A percentile compares a stretch with the other conserved stretches of the same genome.
phyloP scores from a whole-genome alignment of 2,329 filamentous ascomycete species.

The Hypoxylon sp. region DNA sequence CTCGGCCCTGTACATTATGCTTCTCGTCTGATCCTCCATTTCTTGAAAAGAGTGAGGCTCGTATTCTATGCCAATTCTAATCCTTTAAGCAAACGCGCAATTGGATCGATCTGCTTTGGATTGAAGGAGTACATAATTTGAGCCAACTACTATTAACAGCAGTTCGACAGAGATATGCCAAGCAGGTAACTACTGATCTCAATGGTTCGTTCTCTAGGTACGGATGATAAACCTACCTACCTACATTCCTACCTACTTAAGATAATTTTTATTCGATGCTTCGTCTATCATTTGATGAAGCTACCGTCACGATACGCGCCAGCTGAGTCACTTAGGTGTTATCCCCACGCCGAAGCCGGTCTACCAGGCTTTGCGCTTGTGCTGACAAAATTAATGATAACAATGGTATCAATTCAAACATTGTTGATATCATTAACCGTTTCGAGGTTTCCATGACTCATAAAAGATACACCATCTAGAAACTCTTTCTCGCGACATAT shows the following conservation, averaged over 20 bases:
- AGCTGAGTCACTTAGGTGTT: not conserved
- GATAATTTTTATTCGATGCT: not conserved
- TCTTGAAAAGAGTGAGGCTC: conserved; percentile 10
- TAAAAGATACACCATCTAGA: conserved; percentile 1
- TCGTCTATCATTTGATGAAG: not conserved
- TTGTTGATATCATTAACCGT: not conserved
- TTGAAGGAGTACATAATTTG: conserved; percentile 17
- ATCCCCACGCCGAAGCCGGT: conserved; percentile 1
- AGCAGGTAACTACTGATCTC: not conserved
- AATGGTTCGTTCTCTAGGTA: not conserved
- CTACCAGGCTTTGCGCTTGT: not conserved
- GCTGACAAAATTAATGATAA: not conserved
- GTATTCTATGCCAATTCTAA: conserved; percentile 29
- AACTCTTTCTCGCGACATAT: not conserved
- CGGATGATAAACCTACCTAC: too few relatives aligned
- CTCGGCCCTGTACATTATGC: conserved; percentile 11
- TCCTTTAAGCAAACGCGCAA: conserved; percentile 19
- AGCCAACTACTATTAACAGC: conserved; percentile 24
- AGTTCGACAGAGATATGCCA: conserved; percentile 4
- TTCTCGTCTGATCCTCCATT: conserved; percentile 36
- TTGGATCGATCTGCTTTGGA: not conserved
- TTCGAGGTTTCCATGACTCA: conserved; percentile 16
- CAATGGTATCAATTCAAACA: not conserved
- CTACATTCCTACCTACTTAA: not conserved
- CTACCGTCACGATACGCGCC: not conserved